Percentiles rank a stretch among this genome's conserved stretches.
Evolutionary conservation across 106 monocot genomes (phyloP).

Genomic region (Chionographis japonica): DNA sequence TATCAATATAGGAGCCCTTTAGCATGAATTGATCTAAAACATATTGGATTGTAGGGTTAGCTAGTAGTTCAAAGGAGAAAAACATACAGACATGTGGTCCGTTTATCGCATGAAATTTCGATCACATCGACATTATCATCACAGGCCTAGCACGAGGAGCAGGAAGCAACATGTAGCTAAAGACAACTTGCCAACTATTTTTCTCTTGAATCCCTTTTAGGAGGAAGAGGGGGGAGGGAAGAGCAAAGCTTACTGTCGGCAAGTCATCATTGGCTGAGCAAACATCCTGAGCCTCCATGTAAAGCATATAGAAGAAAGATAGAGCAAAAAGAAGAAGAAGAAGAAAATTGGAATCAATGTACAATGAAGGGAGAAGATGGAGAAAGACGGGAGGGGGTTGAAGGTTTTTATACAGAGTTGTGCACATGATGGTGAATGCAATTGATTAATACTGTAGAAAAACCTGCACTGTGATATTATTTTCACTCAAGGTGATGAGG

Average conservation of each 20-base stretch:
- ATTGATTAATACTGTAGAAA: neutral
- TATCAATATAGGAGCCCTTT: too few species aligned
- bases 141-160: conserved; percentile 41
- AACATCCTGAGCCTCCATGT: conserved; percentile 49
- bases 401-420: conserved; percentile 17
- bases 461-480: conserved; percentile 9
- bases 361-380: neutral
- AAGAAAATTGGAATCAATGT: neutral
- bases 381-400: neutral
- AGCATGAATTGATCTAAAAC: too few species aligned
- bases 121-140: conserved; percentile 10
- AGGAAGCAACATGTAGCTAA: conserved; percentile 69
- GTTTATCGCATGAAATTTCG: too few species aligned
- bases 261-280: conserved; percentile 86
- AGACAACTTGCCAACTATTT: conserved; percentile 66
- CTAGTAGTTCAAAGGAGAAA: too few species aligned
- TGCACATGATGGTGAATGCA: neutral
- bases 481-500: conserved; percentile 17
- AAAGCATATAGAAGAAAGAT: conserved; percentile 34
- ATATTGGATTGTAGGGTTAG: too few species aligned
- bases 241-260: conserved; percentile 25
- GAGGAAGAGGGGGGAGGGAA: neutral
- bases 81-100: too few species aligned
- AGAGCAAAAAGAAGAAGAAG: neutral
- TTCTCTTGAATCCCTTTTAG: neutral